Base-by-base conservation (phyloP, 257 asterid species). In the Solanum chiquidenum region DNA sequence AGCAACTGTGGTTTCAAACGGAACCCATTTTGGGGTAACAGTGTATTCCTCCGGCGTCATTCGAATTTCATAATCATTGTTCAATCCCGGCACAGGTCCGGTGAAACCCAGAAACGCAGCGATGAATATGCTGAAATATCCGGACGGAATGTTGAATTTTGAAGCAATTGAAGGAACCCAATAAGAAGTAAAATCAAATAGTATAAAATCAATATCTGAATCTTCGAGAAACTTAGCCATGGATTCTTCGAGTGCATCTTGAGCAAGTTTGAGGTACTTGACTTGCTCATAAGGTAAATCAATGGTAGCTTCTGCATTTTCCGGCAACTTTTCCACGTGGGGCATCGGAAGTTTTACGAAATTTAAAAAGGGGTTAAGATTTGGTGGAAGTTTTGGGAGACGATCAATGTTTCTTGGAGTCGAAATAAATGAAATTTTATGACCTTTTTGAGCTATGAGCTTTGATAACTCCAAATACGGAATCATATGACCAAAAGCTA, bases 401-500 rank as follows among this genome's bases (percentile, higher is more conserved):
- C 95, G 94, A 25, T 91, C 90, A 27, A 93, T 90, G 90, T 92
- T 93, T 90, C 93, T 89, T 1, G 96, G 94, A 40, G 94, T 89
- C 58, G 97, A 93, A 72, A 92, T 27, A 80, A 92, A 92, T 13
- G 95, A 91, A 84, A 93, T 42, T 60, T 29, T 87, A 89, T 93
- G 97, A 69, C 95, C 97, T 76, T 87, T 91, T 77, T 62, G 89
- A 21, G 95, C 94, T 0, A 91, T 68, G 86, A 86, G 89, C 90
- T 93, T 93, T 88, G 94, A 86, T 10, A 93, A 92, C 34, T 91
- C 92, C 13, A 91, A 42, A 89, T 1, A 92, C 18, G 96, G 98
- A 44, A 91, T 88, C 64, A 94, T 92, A 89, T 93, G 95, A 10
- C 96, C 95, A 66, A 94, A 93, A 71, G 94, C 96, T 1, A 94